Percentiles rank a stretch among this genome's conserved stretches.
Conservation (phyloP, 176 grass and related monocot species). For the Calamus simplicifolius region DNA sequence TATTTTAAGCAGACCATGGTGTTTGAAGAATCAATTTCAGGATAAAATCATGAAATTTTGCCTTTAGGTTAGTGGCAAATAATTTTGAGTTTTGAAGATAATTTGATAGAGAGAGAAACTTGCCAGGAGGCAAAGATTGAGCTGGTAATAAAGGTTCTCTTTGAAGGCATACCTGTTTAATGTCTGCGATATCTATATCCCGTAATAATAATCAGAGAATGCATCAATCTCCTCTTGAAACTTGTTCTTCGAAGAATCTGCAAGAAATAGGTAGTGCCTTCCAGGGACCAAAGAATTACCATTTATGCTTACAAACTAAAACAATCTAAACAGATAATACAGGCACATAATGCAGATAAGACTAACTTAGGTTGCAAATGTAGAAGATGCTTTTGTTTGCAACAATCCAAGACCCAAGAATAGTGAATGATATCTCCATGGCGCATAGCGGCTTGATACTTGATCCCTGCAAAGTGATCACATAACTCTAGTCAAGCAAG, state of each 20-base stretch:
- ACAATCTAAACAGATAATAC: neutral
- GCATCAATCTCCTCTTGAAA: constrained; percentile 73
- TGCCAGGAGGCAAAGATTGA: no score
- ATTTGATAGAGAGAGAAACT: no score
- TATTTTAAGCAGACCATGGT: no score
- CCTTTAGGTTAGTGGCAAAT: no score
- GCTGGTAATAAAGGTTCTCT: no score
- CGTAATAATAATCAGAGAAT: constrained; percentile 74
- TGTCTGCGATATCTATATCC: constrained; percentile 72
- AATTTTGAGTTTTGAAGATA: no score
- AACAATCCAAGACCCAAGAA: constrained; percentile 88
- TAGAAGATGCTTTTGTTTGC: constrained; percentile 63
- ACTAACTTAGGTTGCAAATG: constrained; percentile 79
- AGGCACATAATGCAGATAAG: constrained; percentile 13
- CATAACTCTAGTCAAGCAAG: neutral
- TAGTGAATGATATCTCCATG: constrained; percentile 84
- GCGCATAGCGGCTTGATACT: constrained; percentile 61
- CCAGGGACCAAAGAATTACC: neutral
- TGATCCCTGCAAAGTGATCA: constrained; percentile 49
- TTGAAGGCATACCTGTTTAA: constrained; percentile 52
- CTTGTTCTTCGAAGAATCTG: constrained; percentile 60
- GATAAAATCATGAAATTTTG: no score
- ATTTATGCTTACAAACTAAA: neutral
- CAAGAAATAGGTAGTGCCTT: constrained; percentile 82
- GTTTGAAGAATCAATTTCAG: no score